These are phyloP conservation scores for Yamadazyma membranifaciens DNA, from an alignment of 1,139 yeast genomes.

Conservation along the genomic window DNA sequence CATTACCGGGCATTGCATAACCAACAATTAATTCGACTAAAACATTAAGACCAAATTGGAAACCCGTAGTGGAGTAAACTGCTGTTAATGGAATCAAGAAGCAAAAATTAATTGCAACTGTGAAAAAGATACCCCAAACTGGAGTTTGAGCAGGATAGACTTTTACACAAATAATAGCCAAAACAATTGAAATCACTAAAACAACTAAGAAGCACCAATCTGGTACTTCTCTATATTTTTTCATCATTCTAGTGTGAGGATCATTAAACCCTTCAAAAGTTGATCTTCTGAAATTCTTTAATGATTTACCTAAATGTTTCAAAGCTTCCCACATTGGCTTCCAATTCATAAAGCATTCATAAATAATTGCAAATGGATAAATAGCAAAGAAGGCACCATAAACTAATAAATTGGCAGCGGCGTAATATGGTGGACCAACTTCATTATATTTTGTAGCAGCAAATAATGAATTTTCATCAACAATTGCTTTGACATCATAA, in stretches of 20 bases:
- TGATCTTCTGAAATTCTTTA: constrained; percentile 39
- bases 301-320: constrained; percentile 10
- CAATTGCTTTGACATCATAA: constrained; percentile 28
- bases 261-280: constrained; percentile 49
- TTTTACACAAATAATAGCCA: constrained; percentile 45
- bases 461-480: constrained; percentile 26
- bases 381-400: constrained; percentile 39
- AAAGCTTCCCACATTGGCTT: constrained; percentile 33
- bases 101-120: constrained; percentile 50
- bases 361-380: constrained; percentile 39
- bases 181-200: constrained; percentile 42
- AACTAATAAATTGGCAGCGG: constrained; percentile 47
- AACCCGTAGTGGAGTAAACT: constrained; percentile 53
- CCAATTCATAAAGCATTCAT: constrained; percentile 38
- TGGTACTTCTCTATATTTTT: constrained; percentile 57
- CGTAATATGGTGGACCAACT: constrained; percentile 55
- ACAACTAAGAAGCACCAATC: constrained; percentile 55
- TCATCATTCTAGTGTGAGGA: constrained; percentile 57
- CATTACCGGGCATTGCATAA: constrained; percentile 63
- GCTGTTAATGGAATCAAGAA: constrained; percentile 52
- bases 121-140: constrained; percentile 56
- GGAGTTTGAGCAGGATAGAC: constrained; percentile 49
- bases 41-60: constrained; percentile 53
- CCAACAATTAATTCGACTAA: constrained; percentile 61
- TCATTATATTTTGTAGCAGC: constrained; percentile 33